Percentiles rank a stretch among this genome's conserved stretches.
These are phyloP conservation scores for Hansenula anomala DNA, from an alignment of 1,139 yeast genomes.

Conservation along the genomic window DNA sequence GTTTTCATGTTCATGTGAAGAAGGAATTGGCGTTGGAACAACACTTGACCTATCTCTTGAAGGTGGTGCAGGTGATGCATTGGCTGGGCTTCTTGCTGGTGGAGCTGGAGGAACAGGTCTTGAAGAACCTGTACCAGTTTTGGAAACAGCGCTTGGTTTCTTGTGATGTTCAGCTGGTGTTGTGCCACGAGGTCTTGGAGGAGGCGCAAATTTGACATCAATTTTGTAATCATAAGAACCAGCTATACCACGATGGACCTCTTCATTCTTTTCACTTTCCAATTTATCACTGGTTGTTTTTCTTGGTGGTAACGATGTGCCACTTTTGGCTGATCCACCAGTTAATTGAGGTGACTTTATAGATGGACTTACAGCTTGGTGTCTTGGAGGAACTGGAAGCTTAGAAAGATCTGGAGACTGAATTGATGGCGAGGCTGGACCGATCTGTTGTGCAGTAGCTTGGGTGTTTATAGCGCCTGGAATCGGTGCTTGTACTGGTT, in stretches of 20 bases:
- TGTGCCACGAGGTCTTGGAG: constrained; percentile 25
- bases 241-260: constrained; percentile 15
- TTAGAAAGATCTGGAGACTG: constrained; percentile 15
- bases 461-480: too few relatives aligned
- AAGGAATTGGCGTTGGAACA: constrained; percentile 16
- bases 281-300: background rate
- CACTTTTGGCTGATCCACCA: background rate
- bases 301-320: too few relatives aligned
- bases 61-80: background rate
- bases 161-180: background rate
- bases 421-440: background rate
- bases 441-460: too few relatives aligned
- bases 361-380: background rate
- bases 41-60: background rate
- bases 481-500: too few relatives aligned
- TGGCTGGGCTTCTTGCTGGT: background rate
- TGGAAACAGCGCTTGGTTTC: background rate
- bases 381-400: constrained; percentile 13
- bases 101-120: background rate
- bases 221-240: constrained; percentile 24
- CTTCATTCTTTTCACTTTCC: constrained; percentile 3
- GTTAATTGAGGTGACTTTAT: background rate
- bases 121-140: background rate
- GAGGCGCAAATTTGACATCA: constrained; percentile 28
- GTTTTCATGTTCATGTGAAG: constrained; percentile 9